phyloP scores from a whole-genome alignment of 169 alveolate species.

The Plasmodium ovale region DNA sequence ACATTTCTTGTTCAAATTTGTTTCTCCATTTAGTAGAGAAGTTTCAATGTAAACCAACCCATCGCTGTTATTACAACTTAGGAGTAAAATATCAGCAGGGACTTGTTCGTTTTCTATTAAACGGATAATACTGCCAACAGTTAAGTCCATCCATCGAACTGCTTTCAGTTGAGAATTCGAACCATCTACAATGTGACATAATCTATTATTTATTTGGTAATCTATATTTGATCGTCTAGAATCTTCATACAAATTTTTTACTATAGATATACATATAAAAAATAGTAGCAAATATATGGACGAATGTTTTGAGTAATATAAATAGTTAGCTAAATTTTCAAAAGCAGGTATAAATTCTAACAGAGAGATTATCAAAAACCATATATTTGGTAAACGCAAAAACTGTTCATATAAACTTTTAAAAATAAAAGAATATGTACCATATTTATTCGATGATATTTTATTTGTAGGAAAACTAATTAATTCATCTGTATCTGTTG shows the following conservation, averaged over 20 bases:
- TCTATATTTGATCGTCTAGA: conserved; percentile 80
- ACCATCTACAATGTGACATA: conserved; percentile 80
- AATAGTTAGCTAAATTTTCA: conserved; percentile 74
- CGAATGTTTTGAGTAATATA: conserved; percentile 38
- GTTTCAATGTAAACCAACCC: conserved; percentile 85
- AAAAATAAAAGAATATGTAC: conserved; percentile 78
- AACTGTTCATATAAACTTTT: conserved; percentile 76
- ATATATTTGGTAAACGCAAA: conserved; percentile 72
- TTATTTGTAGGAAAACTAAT: conserved; percentile 81
- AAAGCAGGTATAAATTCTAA: conserved; percentile 76
- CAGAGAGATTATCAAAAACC: conserved; percentile 63
- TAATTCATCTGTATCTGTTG: conserved; percentile 80
- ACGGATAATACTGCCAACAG: conserved; percentile 85
- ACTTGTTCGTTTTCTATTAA: conserved; percentile 84
- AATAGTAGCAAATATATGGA: conserved; percentile 69
- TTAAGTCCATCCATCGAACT: conserved; percentile 79
- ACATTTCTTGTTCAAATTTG: conserved; percentile 81
- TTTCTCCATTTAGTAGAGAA: conserved; percentile 81
- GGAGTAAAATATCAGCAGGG: conserved; percentile 84
- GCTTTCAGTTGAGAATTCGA: conserved; percentile 76
- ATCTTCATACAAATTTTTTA: conserved; percentile 78
- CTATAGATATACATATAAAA: conserved; percentile 79
- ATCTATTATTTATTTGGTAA: conserved; percentile 79
- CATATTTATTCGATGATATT: conserved; percentile 48
- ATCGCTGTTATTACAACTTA: conserved; percentile 82